phyloP scores from a whole-genome alignment of 2,329 filamentous ascomycete species.

The Teratosphaeria pseudoeucalypti region DNA sequence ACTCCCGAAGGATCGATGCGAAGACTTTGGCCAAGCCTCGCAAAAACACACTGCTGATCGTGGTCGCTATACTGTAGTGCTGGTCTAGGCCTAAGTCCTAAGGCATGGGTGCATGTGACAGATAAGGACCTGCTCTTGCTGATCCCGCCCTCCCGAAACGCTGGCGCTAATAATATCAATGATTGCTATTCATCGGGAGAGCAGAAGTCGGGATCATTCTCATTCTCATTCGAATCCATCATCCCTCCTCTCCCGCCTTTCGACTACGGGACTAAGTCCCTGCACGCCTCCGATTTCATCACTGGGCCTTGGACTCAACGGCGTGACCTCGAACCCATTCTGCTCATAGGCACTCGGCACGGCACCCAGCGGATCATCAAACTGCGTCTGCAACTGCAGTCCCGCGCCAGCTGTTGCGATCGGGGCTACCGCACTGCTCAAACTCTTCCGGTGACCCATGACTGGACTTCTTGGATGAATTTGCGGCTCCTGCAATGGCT shows the following conservation, averaged over 20 bases:
- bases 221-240: conserved; percentile 22
- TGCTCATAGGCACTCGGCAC: conserved; percentile 18
- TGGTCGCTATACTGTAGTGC: neutral
- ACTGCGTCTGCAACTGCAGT: conserved; percentile 9
- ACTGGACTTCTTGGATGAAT: conserved; percentile 22
- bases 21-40: neutral
- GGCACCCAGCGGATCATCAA: conserved; percentile 24
- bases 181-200: too few relatives aligned
- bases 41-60: neutral
- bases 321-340: neutral
- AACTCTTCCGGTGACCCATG: conserved; percentile 33
- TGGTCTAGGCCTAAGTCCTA: neutral
- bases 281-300: conserved; percentile 2
- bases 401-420: conserved; percentile 4
- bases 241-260: conserved; percentile 16
- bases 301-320: conserved; percentile 13
- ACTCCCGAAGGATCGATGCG: neutral
- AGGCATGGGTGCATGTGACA: neutral
- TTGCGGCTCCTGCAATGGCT: conserved; percentile 24
- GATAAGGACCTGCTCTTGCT: neutral
- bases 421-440: conserved; percentile 23
- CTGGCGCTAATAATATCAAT: neutral
- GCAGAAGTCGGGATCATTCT: neutral
- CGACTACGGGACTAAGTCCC: conserved; percentile 9
- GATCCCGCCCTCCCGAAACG: neutral